Base-by-base conservation (phyloP, 1,139 yeast genomes). In the Zygosaccharomyces pseudobailii region DNA sequence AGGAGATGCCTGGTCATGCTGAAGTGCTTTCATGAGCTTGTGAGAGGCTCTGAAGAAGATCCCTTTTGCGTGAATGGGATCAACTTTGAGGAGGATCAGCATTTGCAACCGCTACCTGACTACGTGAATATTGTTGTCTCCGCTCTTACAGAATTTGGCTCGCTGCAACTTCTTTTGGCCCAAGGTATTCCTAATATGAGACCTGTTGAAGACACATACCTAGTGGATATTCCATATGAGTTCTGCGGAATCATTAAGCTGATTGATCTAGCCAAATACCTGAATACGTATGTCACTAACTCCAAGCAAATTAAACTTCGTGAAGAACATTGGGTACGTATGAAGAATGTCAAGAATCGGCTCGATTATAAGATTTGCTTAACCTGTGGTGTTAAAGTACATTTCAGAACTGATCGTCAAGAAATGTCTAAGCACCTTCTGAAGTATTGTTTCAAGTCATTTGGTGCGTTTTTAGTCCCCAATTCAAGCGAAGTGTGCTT, bases 231-330 rank as follows among this genome's bases (percentile, higher is more conserved):
- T 24, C 62, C 62, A 13, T 49, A 57, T 52, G 83, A 83, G 46
- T 85, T 79, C 55, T 89, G 95, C 0, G 92, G 94, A 2, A 71
- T 82, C 3, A 70, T 83, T 10, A 76, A 78, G 47, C 67, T 88
- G 44, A 72, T 82, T 21, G 78, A 80, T 45, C 68, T 88, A 35
- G 92, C 95, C 0, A 70, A 71, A 19, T 74, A 86, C 44, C 63
- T 87, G 48, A 90, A 85, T 56, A 76, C 75, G 30, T 87, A 90
- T 60, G 84, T 86, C 62, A 81, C 85, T 2, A 72, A 77, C 38
- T 58, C 68, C 1, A 58, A 58, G 39, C 55, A 56, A 17, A 48
- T 62, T 28, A 56, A 53, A 33, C 47, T 65, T 28, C 54, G 58
- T 4, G 63, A 59, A 40, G 68, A 63, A 35, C 57, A 57, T 37